Base-by-base conservation (phyloP, 805 yeast species). In the Lachancea sp. region DNA sequence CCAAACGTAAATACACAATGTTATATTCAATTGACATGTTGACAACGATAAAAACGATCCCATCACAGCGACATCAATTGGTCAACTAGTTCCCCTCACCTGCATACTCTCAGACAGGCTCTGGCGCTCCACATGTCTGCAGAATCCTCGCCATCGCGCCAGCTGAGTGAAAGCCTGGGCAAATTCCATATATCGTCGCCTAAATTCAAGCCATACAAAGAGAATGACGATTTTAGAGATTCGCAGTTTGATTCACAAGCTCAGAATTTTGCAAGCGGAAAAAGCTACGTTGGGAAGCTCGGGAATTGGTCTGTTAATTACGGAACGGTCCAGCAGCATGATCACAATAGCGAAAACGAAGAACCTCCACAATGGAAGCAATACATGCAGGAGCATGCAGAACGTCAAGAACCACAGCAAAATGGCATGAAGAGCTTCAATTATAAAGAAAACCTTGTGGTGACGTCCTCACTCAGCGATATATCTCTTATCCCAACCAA, bases 301-400 rank as follows among this genome's bases (percentile, higher is more conserved):
- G 55, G 51, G n/a, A 58, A 55, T 31, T 57, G 58, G 58, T 57
- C 61, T 5, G 52, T 54, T 43, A 49, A 50, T 38, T 54, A 49
- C 27, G 58, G 57, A 6, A 55, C 59, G 3, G 61, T 57, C 5
- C 55, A 54, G 35, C 55, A 52, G 36, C 40, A 35, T 16, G 44
- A 48, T 40, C 38, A 41, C 22, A 49, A 49, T 6, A 37, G 27
- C 8, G 46, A 29, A 18, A 41, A 40, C 19, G 45, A 36, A 8
- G 52, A 48, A n/a, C 52, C 50, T n/a, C 57, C 62, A 3, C 62
- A 57, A 43, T 57, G 56, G 52, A 57, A 49, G 40, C 56, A 54
- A 36, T 54, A 57, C 36, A 27, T 57, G 50, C 29, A 46, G 27
- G 38, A 33, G 18, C 49, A 44, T 17, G 38, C 33, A 17, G 32